Evolutionary conservation across 768 basidiomycete species (phyloP).

Genomic region (Hypsizygus marmoreus): DNA sequence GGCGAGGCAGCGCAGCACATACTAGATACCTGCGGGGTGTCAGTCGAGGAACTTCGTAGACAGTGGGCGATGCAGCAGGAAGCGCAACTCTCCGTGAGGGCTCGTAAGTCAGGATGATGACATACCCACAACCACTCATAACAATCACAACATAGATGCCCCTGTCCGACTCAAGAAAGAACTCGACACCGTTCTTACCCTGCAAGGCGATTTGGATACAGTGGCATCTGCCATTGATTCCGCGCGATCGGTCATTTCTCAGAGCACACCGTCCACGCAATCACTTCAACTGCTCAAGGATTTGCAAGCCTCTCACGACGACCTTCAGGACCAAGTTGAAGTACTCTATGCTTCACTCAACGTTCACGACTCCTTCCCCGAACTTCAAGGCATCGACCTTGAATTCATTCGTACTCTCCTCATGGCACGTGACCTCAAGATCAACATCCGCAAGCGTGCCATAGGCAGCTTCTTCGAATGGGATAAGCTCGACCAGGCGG

Average conservation of each 20-base stretch:
- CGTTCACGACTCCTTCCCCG: constrained; percentile 29
- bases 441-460: constrained; percentile 33
- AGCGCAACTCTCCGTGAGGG: constrained; percentile 26
- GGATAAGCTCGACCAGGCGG: constrained; percentile 27
- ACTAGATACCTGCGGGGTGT: constrained; percentile 19
- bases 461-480: constrained; percentile 37
- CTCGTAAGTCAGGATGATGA: constrained; percentile 22
- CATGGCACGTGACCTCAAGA: constrained; percentile 37
- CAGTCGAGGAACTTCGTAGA: constrained; percentile 17
- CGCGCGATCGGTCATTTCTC: constrained; percentile 9
- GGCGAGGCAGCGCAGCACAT: constrained; percentile 8
- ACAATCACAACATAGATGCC: too few species aligned
- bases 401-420: constrained; percentile 31
- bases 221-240: constrained; percentile 21
- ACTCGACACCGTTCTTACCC: constrained; percentile 18
- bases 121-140: constrained; percentile 1
- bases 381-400: constrained; percentile 26
- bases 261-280: neutral
- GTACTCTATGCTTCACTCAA: constrained; percentile 36
- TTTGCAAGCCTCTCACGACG: constrained; percentile 21
- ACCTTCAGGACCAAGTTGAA: constrained; percentile 26
- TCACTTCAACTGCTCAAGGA: constrained; percentile 14
- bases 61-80: constrained; percentile 35
- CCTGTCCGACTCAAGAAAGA: constrained; percentile 1
- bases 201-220: constrained; percentile 27